These are phyloP conservation scores for Ceratobasidium sp. DNA, from an alignment of 1,284 basidiomycete species.

Conservation along the genomic window DNA sequence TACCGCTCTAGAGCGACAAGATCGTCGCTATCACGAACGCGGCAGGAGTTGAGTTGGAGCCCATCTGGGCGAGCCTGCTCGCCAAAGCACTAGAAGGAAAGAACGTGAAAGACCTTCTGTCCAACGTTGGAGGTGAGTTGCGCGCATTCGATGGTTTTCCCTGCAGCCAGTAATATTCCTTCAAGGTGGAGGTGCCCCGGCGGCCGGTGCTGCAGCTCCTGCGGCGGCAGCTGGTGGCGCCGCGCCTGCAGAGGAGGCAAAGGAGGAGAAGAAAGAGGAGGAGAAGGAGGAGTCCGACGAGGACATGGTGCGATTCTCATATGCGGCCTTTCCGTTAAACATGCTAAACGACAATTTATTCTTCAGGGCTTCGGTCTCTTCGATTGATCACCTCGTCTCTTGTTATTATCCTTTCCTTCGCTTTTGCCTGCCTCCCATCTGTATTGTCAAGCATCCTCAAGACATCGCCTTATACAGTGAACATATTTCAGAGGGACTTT, in stretches of 20 bases:
- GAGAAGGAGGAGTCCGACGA: conserved; percentile 73
- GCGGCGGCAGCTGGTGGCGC: conserved; percentile 65
- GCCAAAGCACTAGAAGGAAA: conserved; percentile 98
- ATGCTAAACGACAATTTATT: conserved; percentile 20
- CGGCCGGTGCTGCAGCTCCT: conserved; percentile 60
- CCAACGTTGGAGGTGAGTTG: conserved; percentile 72
- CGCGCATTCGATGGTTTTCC: conserved; percentile 60
- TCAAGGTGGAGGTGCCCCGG: conserved; percentile 61
- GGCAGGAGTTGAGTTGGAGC: conserved; percentile 87
- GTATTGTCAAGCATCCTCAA: conserved; percentile 39
- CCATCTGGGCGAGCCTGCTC: conserved; percentile 97
- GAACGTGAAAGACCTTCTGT: conserved; percentile 93
- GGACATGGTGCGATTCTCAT: conserved; percentile 75
- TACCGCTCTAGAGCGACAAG: conserved; percentile 77
- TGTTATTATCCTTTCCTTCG: conserved; percentile 13
- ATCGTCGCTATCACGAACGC: conserved; percentile 82
- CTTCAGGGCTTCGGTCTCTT: conserved; percentile 79
- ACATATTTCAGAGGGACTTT: background rate
- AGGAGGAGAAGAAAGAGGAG: conserved; percentile 72
- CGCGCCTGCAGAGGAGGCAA: conserved; percentile 72
- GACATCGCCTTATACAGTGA: conserved; percentile 38
- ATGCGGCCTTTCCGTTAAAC: too few species aligned
- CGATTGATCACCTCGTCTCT: conserved; percentile 60
- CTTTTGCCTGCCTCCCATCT: conserved; percentile 25
- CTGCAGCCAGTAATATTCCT: background rate